phyloP scores from a whole-genome alignment of 1,139 yeast species.

The Kluyveromyces sp. region DNA sequence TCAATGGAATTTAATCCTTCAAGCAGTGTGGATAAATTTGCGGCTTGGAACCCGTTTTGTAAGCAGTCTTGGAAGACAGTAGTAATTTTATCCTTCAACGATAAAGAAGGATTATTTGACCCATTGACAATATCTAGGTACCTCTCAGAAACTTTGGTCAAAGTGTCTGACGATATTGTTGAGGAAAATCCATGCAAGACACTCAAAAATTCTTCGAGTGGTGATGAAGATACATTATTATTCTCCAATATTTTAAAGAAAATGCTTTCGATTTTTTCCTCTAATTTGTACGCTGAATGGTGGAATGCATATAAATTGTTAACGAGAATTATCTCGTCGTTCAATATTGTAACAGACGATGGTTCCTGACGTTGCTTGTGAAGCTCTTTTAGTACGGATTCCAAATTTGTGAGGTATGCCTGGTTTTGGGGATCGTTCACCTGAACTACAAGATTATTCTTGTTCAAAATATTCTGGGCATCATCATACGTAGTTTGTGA shows the following conservation, averaged over 20 bases:
- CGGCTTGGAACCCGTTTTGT: slow-evolving; percentile 25
- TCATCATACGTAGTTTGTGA: slow-evolving; percentile 16
- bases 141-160: slow-evolving; percentile 12
- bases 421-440: slow-evolving; percentile 12
- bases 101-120: slow-evolving; percentile 12
- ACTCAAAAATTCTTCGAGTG: slow-evolving; percentile 18
- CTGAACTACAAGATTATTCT: slow-evolving; percentile 19
- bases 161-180: slow-evolving; percentile 17
- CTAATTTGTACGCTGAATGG: slow-evolving; percentile 24
- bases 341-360: slow-evolving; percentile 32
- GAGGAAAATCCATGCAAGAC: slow-evolving; percentile 22
- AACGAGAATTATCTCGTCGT: slow-evolving; percentile 22
- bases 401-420: slow-evolving; percentile 26
- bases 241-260: slow-evolving; percentile 20
- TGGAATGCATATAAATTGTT: slow-evolving; percentile 22
- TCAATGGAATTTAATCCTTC: slow-evolving; percentile 29
- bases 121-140: slow-evolving; percentile 20
- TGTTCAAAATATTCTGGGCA: slow-evolving; percentile 21
- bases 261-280: slow-evolving; percentile 20
- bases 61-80: slow-evolving; percentile 32
- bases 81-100: slow-evolving; percentile 26
- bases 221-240: slow-evolving; percentile 10
- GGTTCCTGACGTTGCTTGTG: slow-evolving; percentile 52
- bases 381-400: slow-evolving; percentile 43
- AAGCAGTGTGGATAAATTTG: slow-evolving; percentile 27